Evolutionary conservation across 805 yeast genomes (phyloP), one percentile per base, ranked within the genome.

Genomic region (Danielia reshetovae): DNA sequence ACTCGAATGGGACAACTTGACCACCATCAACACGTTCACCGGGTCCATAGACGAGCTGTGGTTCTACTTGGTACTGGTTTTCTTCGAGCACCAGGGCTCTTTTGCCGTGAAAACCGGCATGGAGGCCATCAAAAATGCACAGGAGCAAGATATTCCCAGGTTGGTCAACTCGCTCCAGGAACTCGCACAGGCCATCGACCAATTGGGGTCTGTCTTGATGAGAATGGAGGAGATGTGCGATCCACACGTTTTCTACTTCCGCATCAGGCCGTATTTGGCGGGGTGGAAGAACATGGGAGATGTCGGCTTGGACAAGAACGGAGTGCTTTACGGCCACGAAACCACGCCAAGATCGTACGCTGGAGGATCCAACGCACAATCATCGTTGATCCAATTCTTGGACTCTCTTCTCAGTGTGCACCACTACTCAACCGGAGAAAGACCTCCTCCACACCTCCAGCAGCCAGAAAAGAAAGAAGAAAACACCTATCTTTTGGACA

Each of bases 311-410:
- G 61, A 55, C 40, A 67, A 68, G 30, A 59, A 79, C 39, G 97
- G 97, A 1, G 81, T 89, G 1, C 64, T 70, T 31, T 89, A 89
- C 54, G 95, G 94, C 17, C 67, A 73, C 35, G 87, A 80, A 51
- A 52, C 57, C 2, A 57, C 47, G 18, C 81, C 77, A 32, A 65
- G 81, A 47, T 31, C 54, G 1, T 81, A 74, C 55, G 71, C 95
- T 12, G 97, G 97, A 18, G 97, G 97, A 1, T 85, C 95, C 4
- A 89, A 89, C 55, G 97, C 96, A 0, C 97, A 89, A 60, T 79
- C 89, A 30, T 85, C 96, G 2, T 68, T 89, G 49, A 84, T 90
- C 43, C 97, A 89, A 60, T 81, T 87, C 17, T 66, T 89, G 42
- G 97, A 89, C 54, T 74, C 85, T 17, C 57, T 87, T 12, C 68